phyloP scores from a whole-genome alignment of 495 filamentous ascomycete genomes.

The Articulospora tetracladia region DNA sequence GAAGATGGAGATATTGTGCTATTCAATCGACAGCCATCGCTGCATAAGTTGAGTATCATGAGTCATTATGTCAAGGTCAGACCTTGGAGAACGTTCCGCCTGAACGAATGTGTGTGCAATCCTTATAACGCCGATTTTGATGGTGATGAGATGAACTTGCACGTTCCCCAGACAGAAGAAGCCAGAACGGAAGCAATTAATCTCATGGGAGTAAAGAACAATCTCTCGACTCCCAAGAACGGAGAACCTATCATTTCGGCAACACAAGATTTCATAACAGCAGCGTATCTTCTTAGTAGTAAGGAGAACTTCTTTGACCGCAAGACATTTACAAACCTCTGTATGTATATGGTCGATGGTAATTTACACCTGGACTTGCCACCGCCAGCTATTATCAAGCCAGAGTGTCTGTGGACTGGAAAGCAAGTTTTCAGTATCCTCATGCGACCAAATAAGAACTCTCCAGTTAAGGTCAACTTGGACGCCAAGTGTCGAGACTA shows the following conservation, averaged over 20 bases:
- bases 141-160: conserved; percentile 98
- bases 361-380: conserved; percentile 79
- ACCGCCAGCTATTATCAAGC: conserved; percentile 79
- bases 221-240: conserved; percentile 92
- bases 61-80: conserved; percentile 89
- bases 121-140: conserved; percentile 99
- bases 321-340: conserved; percentile 79
- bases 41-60: conserved; percentile 97
- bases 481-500: conserved; percentile 89
- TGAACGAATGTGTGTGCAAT: conserved; percentile 97
- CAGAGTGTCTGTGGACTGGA: conserved; percentile 89
- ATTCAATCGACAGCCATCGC: conserved; percentile 95
- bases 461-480: conserved; percentile 80
- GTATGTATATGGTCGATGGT: conserved; percentile 89
- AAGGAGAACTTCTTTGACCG: conserved; percentile 93
- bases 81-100: conserved; percentile 91
- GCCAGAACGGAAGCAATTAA: conserved; percentile 92
- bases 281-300: conserved; percentile 83
- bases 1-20: conserved; percentile 96
- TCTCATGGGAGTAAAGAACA: conserved; percentile 97
- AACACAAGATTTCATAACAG: conserved; percentile 98
- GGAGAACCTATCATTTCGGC: conserved; percentile 97
- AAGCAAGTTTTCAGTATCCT: conserved; percentile 96
- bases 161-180: conserved; percentile 97
- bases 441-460: conserved; percentile 83